Evolutionary conservation across 495 filamentous ascomycete genomes (phyloP).

Genomic region (Xylaria venustula): DNA sequence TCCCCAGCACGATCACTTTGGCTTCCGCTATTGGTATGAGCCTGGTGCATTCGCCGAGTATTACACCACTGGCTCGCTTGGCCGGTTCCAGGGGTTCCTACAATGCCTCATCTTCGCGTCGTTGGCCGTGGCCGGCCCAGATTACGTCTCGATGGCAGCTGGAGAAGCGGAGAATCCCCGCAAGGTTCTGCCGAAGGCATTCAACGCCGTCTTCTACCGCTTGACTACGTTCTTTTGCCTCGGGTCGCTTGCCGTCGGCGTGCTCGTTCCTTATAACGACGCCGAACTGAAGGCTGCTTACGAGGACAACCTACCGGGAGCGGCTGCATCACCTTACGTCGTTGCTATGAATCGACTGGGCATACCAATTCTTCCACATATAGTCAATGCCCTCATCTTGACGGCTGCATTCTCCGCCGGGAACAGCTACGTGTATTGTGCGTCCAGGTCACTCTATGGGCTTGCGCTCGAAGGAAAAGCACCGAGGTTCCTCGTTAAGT

Average conservation of each 20-base stretch:
- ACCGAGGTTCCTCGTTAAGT: slow-evolving; percentile 59
- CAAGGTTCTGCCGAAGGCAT: slow-evolving; percentile 58
- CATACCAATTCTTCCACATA: slow-evolving; percentile 62
- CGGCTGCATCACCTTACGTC: slow-evolving; percentile 71
- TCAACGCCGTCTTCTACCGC: slow-evolving; percentile 66
- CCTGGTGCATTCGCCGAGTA: slow-evolving; percentile 66
- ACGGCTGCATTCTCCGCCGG: slow-evolving; percentile 70
- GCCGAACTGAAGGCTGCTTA: slow-evolving; percentile 50
- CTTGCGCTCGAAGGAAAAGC: slow-evolving; percentile 51
- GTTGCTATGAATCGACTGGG: slow-evolving; percentile 69
- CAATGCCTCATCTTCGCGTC: slow-evolving; percentile 64
- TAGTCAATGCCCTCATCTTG: slow-evolving; percentile 69
- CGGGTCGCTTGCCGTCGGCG: slow-evolving; percentile 60
- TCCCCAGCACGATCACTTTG: slow-evolving; percentile 60
- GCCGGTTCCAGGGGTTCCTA: slow-evolving; percentile 64
- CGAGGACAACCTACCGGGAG: slow-evolving; percentile 46
- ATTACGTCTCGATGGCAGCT: slow-evolving; percentile 72
- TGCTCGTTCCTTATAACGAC: slow-evolving; percentile 55
- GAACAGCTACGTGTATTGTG: slow-evolving; percentile 74
- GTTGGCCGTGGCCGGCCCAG: slow-evolving; percentile 69
- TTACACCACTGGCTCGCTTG: slow-evolving; percentile 54
- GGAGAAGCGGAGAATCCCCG: slow-evolving; percentile 68
- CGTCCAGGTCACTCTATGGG: slow-evolving; percentile 66
- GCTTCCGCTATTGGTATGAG: slow-evolving; percentile 68
- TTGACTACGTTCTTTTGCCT: slow-evolving; percentile 68